These are phyloP conservation scores for Dentipellis sp. DNA, from an alignment of 768 basidiomycete species.

Conservation along the genomic window DNA sequence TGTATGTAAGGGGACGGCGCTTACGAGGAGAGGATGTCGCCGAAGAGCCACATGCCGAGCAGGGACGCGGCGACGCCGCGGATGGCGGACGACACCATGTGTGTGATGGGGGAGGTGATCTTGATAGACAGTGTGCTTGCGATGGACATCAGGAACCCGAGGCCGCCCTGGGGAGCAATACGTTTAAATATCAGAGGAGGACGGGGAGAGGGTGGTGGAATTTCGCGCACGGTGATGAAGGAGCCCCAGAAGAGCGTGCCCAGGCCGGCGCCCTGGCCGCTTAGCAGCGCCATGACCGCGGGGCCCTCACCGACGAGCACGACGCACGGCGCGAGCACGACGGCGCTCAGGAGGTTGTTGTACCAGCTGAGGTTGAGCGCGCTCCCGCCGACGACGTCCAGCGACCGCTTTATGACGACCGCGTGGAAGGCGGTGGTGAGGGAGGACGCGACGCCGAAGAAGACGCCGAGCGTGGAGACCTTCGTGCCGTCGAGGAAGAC, in stretches of 20 bases:
- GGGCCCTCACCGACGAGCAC: slow-evolving; percentile 69
- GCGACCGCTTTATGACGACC: slow-evolving; percentile 85
- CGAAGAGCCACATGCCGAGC: slow-evolving; percentile 72
- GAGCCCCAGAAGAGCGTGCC: slow-evolving; percentile 74
- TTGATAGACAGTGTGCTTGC: slow-evolving; percentile 92
- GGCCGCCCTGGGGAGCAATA: slow-evolving; percentile 45
- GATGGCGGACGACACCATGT: slow-evolving; percentile 95
- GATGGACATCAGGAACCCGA: slow-evolving; percentile 93
- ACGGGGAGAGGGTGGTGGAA: too few relatives aligned
- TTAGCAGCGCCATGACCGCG: slow-evolving; percentile 49
- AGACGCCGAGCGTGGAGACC: slow-evolving; percentile 54
- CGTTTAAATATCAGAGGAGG: background rate
- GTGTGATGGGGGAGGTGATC: slow-evolving; percentile 94
- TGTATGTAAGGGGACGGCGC: slow-evolving; percentile 19
- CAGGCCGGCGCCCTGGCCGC: slow-evolving; percentile 35
- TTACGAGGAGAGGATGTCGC: slow-evolving; percentile 71
- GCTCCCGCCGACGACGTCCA: slow-evolving; percentile 73
- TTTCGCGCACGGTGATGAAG: slow-evolving; percentile 51
- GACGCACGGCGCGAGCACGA: slow-evolving; percentile 64
- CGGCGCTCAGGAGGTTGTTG: slow-evolving; percentile 73
- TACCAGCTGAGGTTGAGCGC: slow-evolving; percentile 88
- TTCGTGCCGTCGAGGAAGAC: slow-evolving; percentile 68
- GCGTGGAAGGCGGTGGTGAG: slow-evolving; percentile 86
- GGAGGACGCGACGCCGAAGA: slow-evolving; percentile 78
- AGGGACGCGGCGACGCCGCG: slow-evolving; percentile 90